Evolutionary conservation across 805 yeast species (phyloP), one percentile per base, ranked within the genome.

Genomic region (Ogataea naganishii): DNA sequence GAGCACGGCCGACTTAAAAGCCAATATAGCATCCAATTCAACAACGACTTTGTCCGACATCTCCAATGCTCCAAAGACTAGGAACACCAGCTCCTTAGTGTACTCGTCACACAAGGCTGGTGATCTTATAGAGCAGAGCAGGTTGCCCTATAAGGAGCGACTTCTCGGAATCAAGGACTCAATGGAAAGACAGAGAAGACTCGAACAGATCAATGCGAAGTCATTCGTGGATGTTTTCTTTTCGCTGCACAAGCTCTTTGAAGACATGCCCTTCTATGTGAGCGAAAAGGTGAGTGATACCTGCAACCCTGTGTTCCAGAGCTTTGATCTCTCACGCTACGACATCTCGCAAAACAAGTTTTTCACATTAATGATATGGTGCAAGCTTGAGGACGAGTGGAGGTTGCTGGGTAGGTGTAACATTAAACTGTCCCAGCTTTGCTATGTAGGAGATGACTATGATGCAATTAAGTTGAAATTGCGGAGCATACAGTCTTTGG

Each of bases 221-320:
- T 41, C 42, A 8, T 50, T 61, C 26, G 38, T 49, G 6, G 56
- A 59, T 25, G 49, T 48, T 1, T 64, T 64, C 35, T 54, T 51
- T 24, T 55, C 66, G 0, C 18, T 64, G 7, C 62, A 57, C 29
- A 41, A 46, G 7, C 41, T 42, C 10, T 32, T 46, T 23, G 36
- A 39, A 0, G 46, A 43, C 8, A 27, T 40, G 3, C 47, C 58
- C 6, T 53, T 60, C 27, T 58, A 56, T 30, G 47, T 64, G 3
- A 60, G 66, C 31, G 57, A 63, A 30, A 38, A 51, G 1, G 42
- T 41, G 14, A 29, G 42, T 3, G 29, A 46, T 5, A 44, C 55
- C 8, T 35, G 52, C 14, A 46, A 52, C 35, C 51, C 53, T 7
- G 43, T 40, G 13, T 54, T 54, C 35, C 49, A 47, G 18, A 58